Evolutionary conservation across 164 flowering plant genomes (phyloP).

Genomic region (Chimonanthus praecox): DNA sequence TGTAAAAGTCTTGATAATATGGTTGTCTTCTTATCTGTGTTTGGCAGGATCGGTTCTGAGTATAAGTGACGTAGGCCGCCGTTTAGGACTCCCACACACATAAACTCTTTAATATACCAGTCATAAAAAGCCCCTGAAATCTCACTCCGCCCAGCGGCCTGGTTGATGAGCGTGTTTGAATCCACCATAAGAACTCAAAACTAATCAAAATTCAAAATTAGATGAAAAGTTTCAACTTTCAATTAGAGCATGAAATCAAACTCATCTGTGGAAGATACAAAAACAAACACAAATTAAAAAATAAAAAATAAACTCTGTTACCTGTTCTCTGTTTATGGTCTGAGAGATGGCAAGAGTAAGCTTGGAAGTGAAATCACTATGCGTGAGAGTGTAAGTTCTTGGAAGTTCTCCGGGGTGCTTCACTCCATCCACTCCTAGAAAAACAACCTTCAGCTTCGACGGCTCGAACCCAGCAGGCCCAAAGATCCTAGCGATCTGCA

Average conservation of each 20-base stretch:
- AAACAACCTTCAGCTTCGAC: slow-evolving; percentile 78
- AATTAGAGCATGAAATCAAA: too few relatives aligned
- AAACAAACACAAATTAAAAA: not conserved
- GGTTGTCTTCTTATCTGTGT: too few relatives aligned
- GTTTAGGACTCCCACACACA: too few relatives aligned
- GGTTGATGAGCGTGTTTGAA: too few relatives aligned
- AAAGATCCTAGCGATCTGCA: slow-evolving; percentile 77
- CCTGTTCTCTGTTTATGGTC: slow-evolving; percentile 88
- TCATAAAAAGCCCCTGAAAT: too few relatives aligned
- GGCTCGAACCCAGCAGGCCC: slow-evolving; percentile 91
- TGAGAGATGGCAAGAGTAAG: slow-evolving; percentile 86
- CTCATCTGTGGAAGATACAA: not conserved
- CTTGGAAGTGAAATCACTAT: slow-evolving; percentile 76
- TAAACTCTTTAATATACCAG: too few relatives aligned
- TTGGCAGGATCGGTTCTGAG: too few relatives aligned
- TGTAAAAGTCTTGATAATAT: too few relatives aligned
- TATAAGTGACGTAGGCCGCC: too few relatives aligned
- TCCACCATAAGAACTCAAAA: too few relatives aligned
- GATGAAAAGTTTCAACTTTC: too few relatives aligned
- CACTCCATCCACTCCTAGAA: slow-evolving; percentile 68
- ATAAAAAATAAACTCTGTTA: slow-evolving; percentile 13
- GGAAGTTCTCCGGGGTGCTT: slow-evolving; percentile 83
- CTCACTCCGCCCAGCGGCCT: too few relatives aligned
- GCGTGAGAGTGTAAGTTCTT: slow-evolving; percentile 86
- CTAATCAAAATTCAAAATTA: not conserved